phyloP scores from a whole-genome alignment of 140 eudicot species.

The Ambrosia hybrid region DNA sequence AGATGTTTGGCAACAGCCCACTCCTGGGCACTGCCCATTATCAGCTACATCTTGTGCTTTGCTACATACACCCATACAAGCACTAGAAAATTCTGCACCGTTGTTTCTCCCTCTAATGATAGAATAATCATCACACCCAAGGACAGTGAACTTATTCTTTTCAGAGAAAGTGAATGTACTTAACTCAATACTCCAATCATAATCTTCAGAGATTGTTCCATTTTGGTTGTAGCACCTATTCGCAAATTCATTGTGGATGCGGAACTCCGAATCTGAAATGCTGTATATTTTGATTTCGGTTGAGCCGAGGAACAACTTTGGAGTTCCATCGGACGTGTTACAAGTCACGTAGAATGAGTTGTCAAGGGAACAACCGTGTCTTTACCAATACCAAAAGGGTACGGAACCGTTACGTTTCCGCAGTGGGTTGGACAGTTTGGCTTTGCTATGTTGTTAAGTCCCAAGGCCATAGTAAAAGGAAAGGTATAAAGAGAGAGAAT shows the following conservation, averaged over 20 bases:
- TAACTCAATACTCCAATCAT: background rate
- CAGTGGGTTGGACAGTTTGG: background rate
- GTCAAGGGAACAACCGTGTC: constrained; percentile 15
- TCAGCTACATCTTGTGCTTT: background rate
- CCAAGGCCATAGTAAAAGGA: constrained; percentile 6
- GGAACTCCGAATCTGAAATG: background rate
- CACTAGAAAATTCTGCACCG: background rate
- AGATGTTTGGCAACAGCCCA: background rate
- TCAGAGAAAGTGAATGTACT: background rate
- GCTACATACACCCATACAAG: background rate
- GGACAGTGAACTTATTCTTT: background rate
- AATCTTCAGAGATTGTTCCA: background rate
- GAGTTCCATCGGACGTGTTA: background rate
- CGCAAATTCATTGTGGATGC: too few relatives aligned
- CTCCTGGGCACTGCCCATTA: background rate
- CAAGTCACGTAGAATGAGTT: background rate
- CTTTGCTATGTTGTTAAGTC: background rate
- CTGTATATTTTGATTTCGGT: background rate
- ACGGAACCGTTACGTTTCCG: constrained; percentile 4
- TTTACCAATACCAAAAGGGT: constrained; percentile 26
- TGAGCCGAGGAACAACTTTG: background rate
- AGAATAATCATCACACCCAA: background rate
- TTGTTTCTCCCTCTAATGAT: background rate
- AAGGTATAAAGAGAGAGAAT: background rate
- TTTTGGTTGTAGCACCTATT: background rate